Conservation (phyloP, 768 basidiomycete genomes). For the Psilocybe azurescens region DNA sequence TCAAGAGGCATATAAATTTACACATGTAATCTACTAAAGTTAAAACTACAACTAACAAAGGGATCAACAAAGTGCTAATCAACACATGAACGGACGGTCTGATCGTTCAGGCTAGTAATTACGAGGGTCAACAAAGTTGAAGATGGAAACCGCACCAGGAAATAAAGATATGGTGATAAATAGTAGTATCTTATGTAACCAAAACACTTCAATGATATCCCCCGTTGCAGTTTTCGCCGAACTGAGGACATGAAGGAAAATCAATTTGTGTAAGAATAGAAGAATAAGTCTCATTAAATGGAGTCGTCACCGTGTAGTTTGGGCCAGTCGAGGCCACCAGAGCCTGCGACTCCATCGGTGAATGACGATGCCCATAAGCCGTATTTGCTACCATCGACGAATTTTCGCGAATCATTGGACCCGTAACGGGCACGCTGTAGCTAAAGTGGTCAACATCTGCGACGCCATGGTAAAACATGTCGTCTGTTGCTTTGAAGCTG, state of each 20-base stretch:
- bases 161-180: constrained; percentile 14
- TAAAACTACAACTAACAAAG: constrained; percentile 6
- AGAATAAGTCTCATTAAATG: constrained; percentile 28
- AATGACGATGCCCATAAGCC: constrained; percentile 15
- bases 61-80: constrained; percentile 1
- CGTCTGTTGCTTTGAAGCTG: constrained; percentile 42
- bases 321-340: constrained; percentile 17
- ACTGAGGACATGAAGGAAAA: constrained; percentile 46
- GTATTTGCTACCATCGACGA: constrained; percentile 8
- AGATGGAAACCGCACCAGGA: constrained; percentile 2
- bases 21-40: constrained; percentile 6
- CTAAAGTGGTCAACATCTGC: constrained; percentile 58
- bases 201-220: constrained; percentile 36
- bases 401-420: constrained; percentile 20
- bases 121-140: not conserved
- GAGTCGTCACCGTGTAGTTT: constrained; percentile 25
- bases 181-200: not conserved
- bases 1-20: not conserved
- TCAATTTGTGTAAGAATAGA: constrained; percentile 39
- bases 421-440: constrained; percentile 46
- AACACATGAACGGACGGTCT: not conserved
- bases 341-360: constrained; percentile 20
- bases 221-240: constrained; percentile 47
- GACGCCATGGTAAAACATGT: constrained; percentile 45
- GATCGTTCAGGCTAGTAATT: constrained; percentile 6